These are phyloP conservation scores for Calcarisporium arbuscula DNA, from an alignment of 2,329 filamentous ascomycete genomes.

Conservation along the genomic window DNA sequence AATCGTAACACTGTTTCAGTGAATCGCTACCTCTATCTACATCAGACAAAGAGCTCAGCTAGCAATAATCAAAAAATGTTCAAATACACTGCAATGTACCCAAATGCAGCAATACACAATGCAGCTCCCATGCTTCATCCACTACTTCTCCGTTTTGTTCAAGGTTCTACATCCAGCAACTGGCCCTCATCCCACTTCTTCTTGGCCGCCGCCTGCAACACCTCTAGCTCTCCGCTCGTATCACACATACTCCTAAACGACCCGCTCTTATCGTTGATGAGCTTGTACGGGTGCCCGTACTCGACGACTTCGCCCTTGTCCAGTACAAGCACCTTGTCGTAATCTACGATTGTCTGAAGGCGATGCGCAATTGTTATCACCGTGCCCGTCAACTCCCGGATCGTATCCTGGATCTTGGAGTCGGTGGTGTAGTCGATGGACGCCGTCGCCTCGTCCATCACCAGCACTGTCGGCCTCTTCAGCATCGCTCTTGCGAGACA, in stretches of 20 bases:
- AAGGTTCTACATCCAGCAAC: conserved; percentile 26
- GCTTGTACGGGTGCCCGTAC: conserved; percentile 80
- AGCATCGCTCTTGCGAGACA: conserved; percentile 90
- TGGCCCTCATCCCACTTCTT: conserved; percentile 41
- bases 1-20: too few species aligned
- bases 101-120: too few species aligned
- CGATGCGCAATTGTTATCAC: conserved; percentile 96
- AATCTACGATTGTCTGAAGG: conserved; percentile 94
- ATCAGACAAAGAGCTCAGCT: too few species aligned
- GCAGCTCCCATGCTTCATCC: conserved; percentile 4
- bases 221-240: conserved; percentile 52
- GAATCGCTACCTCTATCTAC: too few species aligned
- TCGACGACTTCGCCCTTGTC: conserved; percentile 85
- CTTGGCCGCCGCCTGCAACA: conserved; percentile 47
- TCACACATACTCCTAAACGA: conserved; percentile 59
- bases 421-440: conserved; percentile 97
- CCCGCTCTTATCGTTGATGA: conserved; percentile 66
- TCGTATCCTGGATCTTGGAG: conserved; percentile 91
- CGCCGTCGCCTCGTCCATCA: conserved; percentile 98
- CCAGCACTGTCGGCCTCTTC: conserved; percentile 84
- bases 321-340: conserved; percentile 92
- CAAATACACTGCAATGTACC: too few species aligned
- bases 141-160: conserved; percentile 10
- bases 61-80: too few species aligned
- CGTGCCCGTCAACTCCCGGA: conserved; percentile 86